Evolutionary conservation across 768 basidiomycete species (phyloP), one percentile per base, ranked within the genome.

Genomic region (Pholiota molesta): DNA sequence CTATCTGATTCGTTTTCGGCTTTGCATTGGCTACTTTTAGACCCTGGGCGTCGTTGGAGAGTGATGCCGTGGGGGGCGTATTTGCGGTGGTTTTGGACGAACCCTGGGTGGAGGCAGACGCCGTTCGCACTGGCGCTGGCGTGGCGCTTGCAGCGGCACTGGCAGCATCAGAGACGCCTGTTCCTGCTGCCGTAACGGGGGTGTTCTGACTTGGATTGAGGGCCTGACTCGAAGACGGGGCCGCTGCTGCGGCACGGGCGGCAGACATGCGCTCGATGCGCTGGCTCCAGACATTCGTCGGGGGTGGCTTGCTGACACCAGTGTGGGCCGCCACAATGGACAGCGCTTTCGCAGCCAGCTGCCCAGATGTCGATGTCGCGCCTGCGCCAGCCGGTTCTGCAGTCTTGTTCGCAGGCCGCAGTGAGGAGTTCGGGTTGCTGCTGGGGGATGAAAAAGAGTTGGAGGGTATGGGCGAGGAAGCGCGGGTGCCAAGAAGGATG

Each of bases 261-360:
- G 72, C 70, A 28, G 72, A 71, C 62, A 70, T 62, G 47, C 70
- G 65, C 54, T 73, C 71, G 60, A 65, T 70, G 23, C 72, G 60
- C 11, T 61, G 59, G 59, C 64, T 68, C 72, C 72, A 73, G 0
- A 73, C 66, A 59, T 73, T 72, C 26, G 60, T 54, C 29, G 57
- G 19, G 9, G 45, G 42, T 16, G 67, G 61, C 33, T 62, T 65
- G 5, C 55, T 37, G 9, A 35, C n/a, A 19, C 39, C n/a, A 2
- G 59, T 53, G 23, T 62, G 53, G 16, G 63, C 52, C 1, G 67
- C 64, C 26, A 60, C 62, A 53, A 64, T 65, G 55, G 49, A 55
- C 42, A 63, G 59, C 7, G 67, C 60, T 42, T 62, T 60, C 45
- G 52, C 57, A 13, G 66, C 61, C 16, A 65, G 44, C 49, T 66